Evolutionary conservation across 2,329 filamentous ascomycete species (phyloP), one percentile per base, ranked within the genome.

Genomic region (Sporothrix brasiliensis): DNA sequence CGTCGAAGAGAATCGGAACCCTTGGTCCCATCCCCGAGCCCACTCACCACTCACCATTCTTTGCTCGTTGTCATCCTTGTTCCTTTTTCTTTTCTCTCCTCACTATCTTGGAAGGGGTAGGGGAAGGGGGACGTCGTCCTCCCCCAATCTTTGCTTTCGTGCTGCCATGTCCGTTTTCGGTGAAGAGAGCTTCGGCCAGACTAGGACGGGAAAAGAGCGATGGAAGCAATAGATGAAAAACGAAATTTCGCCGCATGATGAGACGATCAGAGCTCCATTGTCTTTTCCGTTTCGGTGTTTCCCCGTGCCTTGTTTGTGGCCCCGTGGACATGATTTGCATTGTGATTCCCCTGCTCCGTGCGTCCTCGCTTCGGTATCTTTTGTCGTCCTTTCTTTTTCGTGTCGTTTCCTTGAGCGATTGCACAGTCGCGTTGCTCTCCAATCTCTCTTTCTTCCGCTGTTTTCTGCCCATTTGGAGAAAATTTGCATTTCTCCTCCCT

Each of bases 151-250:
- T 39, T 16, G 30, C 2, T 39, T n/a, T 13, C 6, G 58, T 24
- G 58, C 58, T 63, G 14, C 30, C 39, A 19, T 44, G 39, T 63
- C 58, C 58, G 58, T 27, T 63, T 39, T 63, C 58, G 58, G 58
- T 63, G 58, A 47, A 27, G 6, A 21, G 3, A 27, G 19, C 5
- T 16, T n/a, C 4, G 3, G 14, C 44, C 44, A 49, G 13, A 16
- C 14, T 34, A 7, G 41, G 10, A 44, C 4, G 41, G 14, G 41
- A 44, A 44, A 44, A 44, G 41, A 16, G 19, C 21, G 49, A 50
- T 16, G n/a, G 10, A 19, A 9, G 16, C 10, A 19, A 50, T 14
- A 19, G 34, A 44, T 44, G 13, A 50, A 24, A 63, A 16, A 27
- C 34, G 39, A 61, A 61, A 44, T 44, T 27, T 27, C 4, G 13